Base-by-base conservation (phyloP, 441 rosid genomes). In the Gossypium lobatum region DNA sequence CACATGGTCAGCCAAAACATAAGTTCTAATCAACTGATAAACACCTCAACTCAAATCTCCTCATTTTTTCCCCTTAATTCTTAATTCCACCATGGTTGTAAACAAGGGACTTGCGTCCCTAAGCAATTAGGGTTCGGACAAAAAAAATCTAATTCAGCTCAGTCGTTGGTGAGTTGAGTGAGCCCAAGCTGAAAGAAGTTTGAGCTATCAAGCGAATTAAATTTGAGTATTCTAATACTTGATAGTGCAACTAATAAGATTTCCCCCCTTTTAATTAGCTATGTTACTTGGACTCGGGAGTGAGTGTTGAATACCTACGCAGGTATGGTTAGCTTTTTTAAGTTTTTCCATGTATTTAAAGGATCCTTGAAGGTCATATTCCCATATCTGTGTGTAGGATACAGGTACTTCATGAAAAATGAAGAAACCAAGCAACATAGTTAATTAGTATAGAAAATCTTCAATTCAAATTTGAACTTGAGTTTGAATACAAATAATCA, bases 1-100 rank as follows among this genome's bases (percentile, higher is more conserved):
- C 50, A 3, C 9, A 59, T 11, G 23, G 20, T 42, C 16, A 42
- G 18, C 53, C 25, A 3, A 11, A 53, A 9, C 26, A 6, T 46
- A 69, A 23, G 64, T 21, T 75, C 2, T 57, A 69, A 75, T 26
- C 18, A 66, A 53, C 64, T 73, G 55, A 25, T n/a, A n/a, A 68
- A 5, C 10, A 39, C 17, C 1, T 70, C 52, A 2, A 39, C 11
- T 39, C 17, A 39, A 39, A 64, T 64, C 45, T 6, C n/a, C 23
- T 8, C 3, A 18, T 20, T 20, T 63, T 11, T 17, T 4, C 6
- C 42, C 9, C 9, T 16, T 3, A 16, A 62, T 60, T 25, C 39
- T 60, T 14, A 67, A 68, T 7, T 34, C 67, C 46, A 65, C 55
- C 2, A 21, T 4, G 62, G 63, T 14, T 11, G 31, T 11, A 59